These are phyloP conservation scores for Hypoxylon lenormandii DNA, from an alignment of 495 filamentous ascomycete species.

Conservation along the genomic window DNA sequence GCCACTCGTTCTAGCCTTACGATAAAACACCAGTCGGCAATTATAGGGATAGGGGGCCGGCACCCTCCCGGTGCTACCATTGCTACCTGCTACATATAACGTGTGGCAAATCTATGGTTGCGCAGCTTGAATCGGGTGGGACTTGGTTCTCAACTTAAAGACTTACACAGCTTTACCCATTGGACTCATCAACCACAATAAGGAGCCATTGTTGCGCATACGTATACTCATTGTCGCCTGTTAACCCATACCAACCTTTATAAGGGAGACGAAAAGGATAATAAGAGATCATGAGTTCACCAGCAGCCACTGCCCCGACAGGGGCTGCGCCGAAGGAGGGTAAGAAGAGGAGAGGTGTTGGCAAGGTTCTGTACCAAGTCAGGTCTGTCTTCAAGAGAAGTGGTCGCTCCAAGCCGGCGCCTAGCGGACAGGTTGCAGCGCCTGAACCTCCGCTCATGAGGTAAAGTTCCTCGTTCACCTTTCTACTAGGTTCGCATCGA, in stretches of 20 bases:
- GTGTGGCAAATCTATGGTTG: constrained; percentile 5
- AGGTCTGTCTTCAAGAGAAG: constrained; percentile 71
- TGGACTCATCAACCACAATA: background rate
- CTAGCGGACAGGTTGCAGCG: constrained; percentile 46
- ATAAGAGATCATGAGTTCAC: constrained; percentile 58
- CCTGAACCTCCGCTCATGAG: constrained; percentile 43
- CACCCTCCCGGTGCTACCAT: constrained; percentile 22
- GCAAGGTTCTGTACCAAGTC: constrained; percentile 72
- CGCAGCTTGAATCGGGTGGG: constrained; percentile 20
- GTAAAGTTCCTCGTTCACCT: constrained; percentile 30
- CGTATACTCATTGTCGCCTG: constrained; percentile 3
- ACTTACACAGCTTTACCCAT: constrained; percentile 14
- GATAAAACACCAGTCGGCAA: background rate
- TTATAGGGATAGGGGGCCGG: constrained; percentile 26
- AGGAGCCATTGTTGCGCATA: constrained; percentile 3
- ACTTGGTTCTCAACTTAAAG: background rate
- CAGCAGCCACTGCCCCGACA: constrained; percentile 47
- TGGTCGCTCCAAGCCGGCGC: constrained; percentile 58
- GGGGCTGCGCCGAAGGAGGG: constrained; percentile 53
- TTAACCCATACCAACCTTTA: background rate
- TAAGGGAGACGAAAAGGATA: constrained; percentile 11
- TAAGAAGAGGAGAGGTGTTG: constrained; percentile 72
- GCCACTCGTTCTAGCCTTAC: constrained; percentile 6
- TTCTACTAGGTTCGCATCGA: background rate
- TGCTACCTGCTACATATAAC: constrained; percentile 12